Base-by-base conservation (phyloP, 2,329 filamentous ascomycete genomes). In the Penicillium sp. region DNA sequence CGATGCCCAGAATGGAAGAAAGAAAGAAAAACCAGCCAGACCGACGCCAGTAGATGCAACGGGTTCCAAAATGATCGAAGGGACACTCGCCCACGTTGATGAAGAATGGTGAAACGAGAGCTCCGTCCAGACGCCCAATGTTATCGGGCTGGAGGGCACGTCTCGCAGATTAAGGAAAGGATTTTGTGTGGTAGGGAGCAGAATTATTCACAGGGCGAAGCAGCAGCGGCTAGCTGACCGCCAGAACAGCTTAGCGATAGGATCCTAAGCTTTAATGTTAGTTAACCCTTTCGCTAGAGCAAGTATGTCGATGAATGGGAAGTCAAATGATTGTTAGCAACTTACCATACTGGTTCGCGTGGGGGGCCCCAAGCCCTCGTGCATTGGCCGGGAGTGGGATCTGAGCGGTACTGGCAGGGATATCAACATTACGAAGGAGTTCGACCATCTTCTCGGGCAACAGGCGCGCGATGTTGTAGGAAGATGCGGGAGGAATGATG, bases 391-490 rank as follows among this genome's bases (percentile, higher is more conserved):
- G 71, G n/a, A 75, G 66, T 31, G 70, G 73, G 43, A 78, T 70
- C 57, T 79, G 77, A 18, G 72, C 68, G 36, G 77, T 71, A 31
- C 72, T 73, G 4, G 86, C 84, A 0, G 89, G 90, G 10, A 95
- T 81, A 24, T 85, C 79, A 6, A 89, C 86, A 55, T 86, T 83
- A 35, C 87, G 84, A 22, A 99, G 80, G 41, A 97, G 80, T 35
- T 86, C 84, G 6, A 95, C 88, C 78, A 97, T 81, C 59, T 84
- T 87, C 36, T 86, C 80, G 0, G 92, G 79, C 62, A 85, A 89
- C 67, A 96, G 89, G 11, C 87, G 84, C 40, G 86, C 84, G 19
- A 86, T 85, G 54, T 87, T 86, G 75, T 96, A 97, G 7, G 85
- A 82, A 24, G 89, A 85, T 1, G 90, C 84, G 0, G 86, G 82